Conservation (phyloP, 2,329 filamentous ascomycete species). For the Colletotrichum coccodes region DNA sequence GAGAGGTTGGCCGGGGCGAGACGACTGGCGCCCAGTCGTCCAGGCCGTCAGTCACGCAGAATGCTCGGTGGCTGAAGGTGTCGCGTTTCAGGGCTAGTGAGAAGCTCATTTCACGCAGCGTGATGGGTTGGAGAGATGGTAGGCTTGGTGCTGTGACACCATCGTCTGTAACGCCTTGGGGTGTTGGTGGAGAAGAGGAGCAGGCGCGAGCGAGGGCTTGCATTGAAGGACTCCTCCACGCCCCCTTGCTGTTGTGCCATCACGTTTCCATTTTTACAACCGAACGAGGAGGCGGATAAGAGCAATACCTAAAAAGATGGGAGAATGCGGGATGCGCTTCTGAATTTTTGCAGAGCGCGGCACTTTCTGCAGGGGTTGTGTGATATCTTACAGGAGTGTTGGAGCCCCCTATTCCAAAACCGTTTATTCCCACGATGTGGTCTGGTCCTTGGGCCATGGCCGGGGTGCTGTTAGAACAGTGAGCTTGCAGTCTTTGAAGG, state of each 20-base stretch:
- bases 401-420: slow-evolving; percentile 44
- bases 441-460: slow-evolving; percentile 37
- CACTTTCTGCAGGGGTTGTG: too few relatives aligned
- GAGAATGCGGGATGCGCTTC: background rate
- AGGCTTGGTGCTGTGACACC: slow-evolving; percentile 29
- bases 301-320: slow-evolving; percentile 31
- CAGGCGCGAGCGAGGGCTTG: slow-evolving; percentile 18
- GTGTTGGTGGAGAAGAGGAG: background rate
- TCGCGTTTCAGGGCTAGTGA: slow-evolving; percentile 39
- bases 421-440: slow-evolving; percentile 45
- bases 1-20: slow-evolving; percentile 31
- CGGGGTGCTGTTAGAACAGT: slow-evolving; percentile 37
- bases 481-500: slow-evolving; percentile 33
- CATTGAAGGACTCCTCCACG: background rate
- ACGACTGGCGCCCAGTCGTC: background rate
- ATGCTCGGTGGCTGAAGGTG: slow-evolving; percentile 37
- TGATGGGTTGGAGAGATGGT: slow-evolving; percentile 9
- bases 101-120: slow-evolving; percentile 38
- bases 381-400: slow-evolving; percentile 2
- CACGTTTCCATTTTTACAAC: background rate
- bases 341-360: background rate
- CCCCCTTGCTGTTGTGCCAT: background rate
- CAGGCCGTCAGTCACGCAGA: slow-evolving; percentile 37
- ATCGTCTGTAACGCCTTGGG: background rate
- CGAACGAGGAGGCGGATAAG: background rate